Evolutionary conservation across 2,329 filamentous ascomycete species (phyloP).

Genomic region (Exophiala dermatitidis): DNA sequence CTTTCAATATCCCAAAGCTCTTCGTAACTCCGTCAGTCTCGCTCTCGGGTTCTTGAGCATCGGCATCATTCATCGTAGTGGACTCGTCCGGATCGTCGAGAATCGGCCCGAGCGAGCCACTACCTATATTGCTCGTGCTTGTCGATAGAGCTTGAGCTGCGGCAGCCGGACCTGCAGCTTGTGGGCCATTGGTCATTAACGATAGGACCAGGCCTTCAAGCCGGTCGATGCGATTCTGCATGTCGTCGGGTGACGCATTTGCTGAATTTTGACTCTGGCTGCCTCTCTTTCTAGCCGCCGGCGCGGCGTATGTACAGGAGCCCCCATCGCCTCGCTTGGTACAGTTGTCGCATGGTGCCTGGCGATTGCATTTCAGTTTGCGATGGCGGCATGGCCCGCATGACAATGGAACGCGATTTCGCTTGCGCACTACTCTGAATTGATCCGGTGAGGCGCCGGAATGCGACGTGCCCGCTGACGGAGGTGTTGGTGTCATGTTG

Average conservation of each 20-base stretch:
- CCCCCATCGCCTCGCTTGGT: slow-evolving; percentile 74
- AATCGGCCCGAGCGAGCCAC: slow-evolving; percentile 35
- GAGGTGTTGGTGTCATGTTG: slow-evolving; percentile 63
- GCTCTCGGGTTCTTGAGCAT: slow-evolving; percentile 55
- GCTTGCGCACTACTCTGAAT: slow-evolving; percentile 80
- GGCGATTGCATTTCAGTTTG: slow-evolving; percentile 93
- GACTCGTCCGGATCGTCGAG: slow-evolving; percentile 30
- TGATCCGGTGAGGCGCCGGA: slow-evolving; percentile 71
- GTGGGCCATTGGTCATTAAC: slow-evolving; percentile 82
- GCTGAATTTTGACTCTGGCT: slow-evolving; percentile 45
- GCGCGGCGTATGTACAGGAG: slow-evolving; percentile 78
- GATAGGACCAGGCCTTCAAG: slow-evolving; percentile 87
- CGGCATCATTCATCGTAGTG: slow-evolving; percentile 42
- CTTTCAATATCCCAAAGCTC: slow-evolving; percentile 73
- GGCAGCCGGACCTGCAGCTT: slow-evolving; percentile 51
- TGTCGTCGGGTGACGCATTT: slow-evolving; percentile 69
- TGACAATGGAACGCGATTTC: slow-evolving; percentile 84
- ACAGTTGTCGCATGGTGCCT: slow-evolving; percentile 88
- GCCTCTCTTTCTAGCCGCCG: slow-evolving; percentile 63
- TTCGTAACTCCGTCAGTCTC: slow-evolving; percentile 64
- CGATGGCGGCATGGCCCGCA: slow-evolving; percentile 85
- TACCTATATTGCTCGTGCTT: slow-evolving; percentile 37
- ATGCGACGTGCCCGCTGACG: slow-evolving; percentile 69
- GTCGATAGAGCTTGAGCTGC: slow-evolving; percentile 44
- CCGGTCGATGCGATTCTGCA: slow-evolving; percentile 96